Evolutionary conservation across 2,329 filamentous ascomycete species (phyloP).

Genomic region (Didymella arachidicola): DNA sequence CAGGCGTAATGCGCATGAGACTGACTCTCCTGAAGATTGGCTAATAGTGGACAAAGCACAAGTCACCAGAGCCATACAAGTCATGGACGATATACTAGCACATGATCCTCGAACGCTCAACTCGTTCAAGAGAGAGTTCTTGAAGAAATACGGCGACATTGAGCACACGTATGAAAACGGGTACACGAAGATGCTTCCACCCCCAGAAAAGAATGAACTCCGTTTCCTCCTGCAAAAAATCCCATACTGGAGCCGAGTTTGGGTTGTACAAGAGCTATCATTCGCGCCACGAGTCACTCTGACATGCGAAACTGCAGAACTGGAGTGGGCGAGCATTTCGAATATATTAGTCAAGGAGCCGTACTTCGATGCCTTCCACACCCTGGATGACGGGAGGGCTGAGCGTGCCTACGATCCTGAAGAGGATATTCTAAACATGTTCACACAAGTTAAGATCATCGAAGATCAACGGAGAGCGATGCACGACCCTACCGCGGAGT

Average conservation of each 20-base stretch:
- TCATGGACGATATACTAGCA: not conserved
- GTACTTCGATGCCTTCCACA: not conserved
- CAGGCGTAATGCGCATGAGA: not conserved
- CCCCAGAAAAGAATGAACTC: not conserved
- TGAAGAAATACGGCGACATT: not conserved
- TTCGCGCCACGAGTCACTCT: not conserved
- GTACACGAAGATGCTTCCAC: not conserved
- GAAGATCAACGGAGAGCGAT: not conserved
- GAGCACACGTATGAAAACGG: not conserved
- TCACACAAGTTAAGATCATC: not conserved
- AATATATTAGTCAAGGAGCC: not conserved
- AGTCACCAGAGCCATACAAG: not conserved
- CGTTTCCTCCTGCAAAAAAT: not conserved
- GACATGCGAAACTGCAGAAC: not conserved
- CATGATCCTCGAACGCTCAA: not conserved
- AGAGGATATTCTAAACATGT: not conserved
- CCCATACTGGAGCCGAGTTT: not conserved
- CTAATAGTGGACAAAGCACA: not conserved
- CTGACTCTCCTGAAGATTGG: not conserved
- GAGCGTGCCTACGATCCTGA: not conserved
- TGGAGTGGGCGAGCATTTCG: not conserved
- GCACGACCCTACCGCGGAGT: not conserved
- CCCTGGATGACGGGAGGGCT: not conserved
- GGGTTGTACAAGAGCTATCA: not conserved
- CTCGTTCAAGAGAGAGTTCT: not conserved